A percentile compares a stretch with the other conserved stretches of the same genome.
These are phyloP conservation scores for Aspergillus indologenus DNA, from an alignment of 495 filamentous ascomycete genomes.

Conservation along the genomic window DNA sequence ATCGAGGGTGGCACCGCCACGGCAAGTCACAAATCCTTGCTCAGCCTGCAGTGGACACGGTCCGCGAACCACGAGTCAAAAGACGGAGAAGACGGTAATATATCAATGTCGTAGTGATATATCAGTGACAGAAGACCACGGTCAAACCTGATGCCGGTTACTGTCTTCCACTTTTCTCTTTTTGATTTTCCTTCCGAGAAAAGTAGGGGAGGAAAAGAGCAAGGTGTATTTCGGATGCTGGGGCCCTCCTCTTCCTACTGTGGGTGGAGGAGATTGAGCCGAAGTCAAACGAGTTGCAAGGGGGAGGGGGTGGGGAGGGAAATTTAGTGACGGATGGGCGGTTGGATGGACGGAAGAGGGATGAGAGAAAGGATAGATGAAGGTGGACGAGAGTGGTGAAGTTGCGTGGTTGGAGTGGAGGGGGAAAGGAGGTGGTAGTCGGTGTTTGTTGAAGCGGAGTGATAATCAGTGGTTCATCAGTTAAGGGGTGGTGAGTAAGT, in stretches of 20 bases:
- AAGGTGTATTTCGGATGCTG: background rate
- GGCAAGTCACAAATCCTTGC: conserved; percentile 10
- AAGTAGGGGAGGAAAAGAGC: background rate
- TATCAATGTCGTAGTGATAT: background rate
- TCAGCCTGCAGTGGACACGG: conserved; percentile 14
- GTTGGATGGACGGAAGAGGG: conserved; percentile 12
- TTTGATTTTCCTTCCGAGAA: too few relatives aligned
- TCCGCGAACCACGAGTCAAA: background rate
- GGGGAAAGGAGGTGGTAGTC: background rate
- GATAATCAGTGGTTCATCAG: background rate
- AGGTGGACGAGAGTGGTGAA: background rate
- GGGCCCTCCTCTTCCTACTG: background rate
- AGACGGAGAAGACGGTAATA: background rate
- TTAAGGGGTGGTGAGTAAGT: background rate
- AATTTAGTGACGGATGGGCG: background rate
- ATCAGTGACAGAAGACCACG: background rate
- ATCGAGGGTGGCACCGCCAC: conserved; percentile 21
- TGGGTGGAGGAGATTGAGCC: background rate
- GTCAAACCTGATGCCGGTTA: background rate
- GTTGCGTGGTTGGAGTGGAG: background rate
- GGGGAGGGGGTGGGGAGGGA: background rate
- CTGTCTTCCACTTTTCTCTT: background rate
- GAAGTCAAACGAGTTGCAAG: background rate
- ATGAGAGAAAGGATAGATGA: conserved; percentile 2
- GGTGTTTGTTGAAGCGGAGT: background rate